phyloP scores from a whole-genome alignment of 306 rosid species.

The Echinosophora koreensis region DNA sequence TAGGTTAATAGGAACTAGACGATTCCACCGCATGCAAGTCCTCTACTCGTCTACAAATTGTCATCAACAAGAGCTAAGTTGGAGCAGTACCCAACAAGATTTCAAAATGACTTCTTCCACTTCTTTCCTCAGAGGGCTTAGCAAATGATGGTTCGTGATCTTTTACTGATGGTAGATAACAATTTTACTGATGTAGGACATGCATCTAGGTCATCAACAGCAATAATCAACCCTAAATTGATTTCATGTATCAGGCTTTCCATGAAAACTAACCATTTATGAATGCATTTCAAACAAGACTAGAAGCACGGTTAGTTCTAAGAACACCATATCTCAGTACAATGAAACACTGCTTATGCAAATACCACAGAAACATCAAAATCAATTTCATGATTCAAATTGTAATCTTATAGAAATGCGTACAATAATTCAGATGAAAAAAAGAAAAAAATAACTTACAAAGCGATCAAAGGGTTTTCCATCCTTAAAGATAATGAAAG shows the following conservation, averaged over 20 bases:
- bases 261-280: slow-evolving; percentile 20
- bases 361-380: slow-evolving; percentile 18
- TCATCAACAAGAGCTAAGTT: background rate
- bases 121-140: background rate
- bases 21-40: background rate
- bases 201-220: background rate
- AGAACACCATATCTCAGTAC: slow-evolving; percentile 11
- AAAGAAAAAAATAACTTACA: slow-evolving; percentile 61
- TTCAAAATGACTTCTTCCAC: slow-evolving; percentile 20
- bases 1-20: slow-evolving; percentile 21
- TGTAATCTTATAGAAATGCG: background rate
- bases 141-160: slow-evolving; percentile 16
- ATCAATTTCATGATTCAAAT: slow-evolving; percentile 33
- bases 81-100: slow-evolving; percentile 5
- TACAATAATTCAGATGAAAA: slow-evolving; percentile 7
- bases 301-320: background rate
- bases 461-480: slow-evolving; percentile 82
- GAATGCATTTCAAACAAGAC: background rate
- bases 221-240: background rate
- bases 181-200: background rate
- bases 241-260: background rate
- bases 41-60: background rate
- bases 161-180: background rate
- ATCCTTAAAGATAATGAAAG: slow-evolving; percentile 89
- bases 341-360: background rate